A percentile compares a stretch with the other conserved stretches of the same genome.
Evolutionary conservation across 2,329 filamentous ascomycete genomes (phyloP).

Genomic region (Ceratocystiopsis brevicomis): DNA sequence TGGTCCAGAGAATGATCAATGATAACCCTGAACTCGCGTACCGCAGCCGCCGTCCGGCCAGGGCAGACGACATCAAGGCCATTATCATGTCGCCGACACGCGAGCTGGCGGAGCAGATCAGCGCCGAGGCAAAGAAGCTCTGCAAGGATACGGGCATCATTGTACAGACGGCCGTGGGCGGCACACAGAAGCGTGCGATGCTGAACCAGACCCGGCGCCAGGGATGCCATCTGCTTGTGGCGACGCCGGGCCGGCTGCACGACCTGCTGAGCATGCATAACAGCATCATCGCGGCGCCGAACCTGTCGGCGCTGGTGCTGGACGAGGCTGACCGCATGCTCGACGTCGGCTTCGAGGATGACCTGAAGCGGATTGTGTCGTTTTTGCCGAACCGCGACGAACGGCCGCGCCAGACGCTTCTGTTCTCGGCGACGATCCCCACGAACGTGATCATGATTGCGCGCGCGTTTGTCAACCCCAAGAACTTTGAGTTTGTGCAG

Average conservation of each 20-base stretch:
- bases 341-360: slow-evolving; percentile 68
- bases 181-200: slow-evolving; percentile 57
- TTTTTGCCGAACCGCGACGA: slow-evolving; percentile 42
- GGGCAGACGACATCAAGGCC: slow-evolving; percentile 43
- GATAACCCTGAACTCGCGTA: slow-evolving; percentile 41
- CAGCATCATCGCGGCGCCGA: slow-evolving; percentile 49
- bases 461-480: slow-evolving; percentile 53
- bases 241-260: slow-evolving; percentile 71
- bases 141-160: slow-evolving; percentile 44
- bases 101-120: slow-evolving; percentile 66
- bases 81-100: slow-evolving; percentile 64
- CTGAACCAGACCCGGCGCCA: slow-evolving; percentile 47
- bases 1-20: slow-evolving; percentile 59
- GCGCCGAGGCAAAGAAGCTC: slow-evolving; percentile 56
- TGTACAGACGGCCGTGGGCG: slow-evolving; percentile 69
- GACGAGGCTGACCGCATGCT: slow-evolving; percentile 98
- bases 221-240: slow-evolving; percentile 79
- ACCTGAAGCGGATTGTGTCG: slow-evolving; percentile 40
- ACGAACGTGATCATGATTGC: slow-evolving; percentile 66
- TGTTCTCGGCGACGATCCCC: slow-evolving; percentile 90
- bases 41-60: slow-evolving; percentile 17
- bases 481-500: slow-evolving; percentile 72
- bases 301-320: slow-evolving; percentile 73
- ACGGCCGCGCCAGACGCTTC: slow-evolving; percentile 67
- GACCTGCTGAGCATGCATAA: slow-evolving; percentile 55